These are phyloP conservation scores for Gonium pectorale DNA, from an alignment of 139 green algal genomes.

Conservation along the genomic window DNA sequence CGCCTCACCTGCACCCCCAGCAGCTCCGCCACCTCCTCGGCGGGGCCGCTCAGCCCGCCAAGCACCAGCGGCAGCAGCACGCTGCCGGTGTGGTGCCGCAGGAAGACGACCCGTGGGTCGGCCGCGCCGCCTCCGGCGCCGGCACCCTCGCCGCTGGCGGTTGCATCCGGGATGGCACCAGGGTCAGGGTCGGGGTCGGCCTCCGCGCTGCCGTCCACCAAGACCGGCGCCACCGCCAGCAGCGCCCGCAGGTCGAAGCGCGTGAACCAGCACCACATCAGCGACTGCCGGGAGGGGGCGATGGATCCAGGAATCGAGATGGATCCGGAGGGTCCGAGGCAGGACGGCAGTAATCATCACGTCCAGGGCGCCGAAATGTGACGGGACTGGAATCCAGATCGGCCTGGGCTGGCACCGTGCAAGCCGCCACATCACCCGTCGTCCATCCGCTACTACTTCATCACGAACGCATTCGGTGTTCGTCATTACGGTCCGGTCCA, in stretches of 20 bases:
- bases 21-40: not conserved
- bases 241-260: slow-evolving; percentile 1
- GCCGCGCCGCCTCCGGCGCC: not conserved
- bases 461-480: no score
- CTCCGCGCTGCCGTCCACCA: not conserved
- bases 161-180: not conserved
- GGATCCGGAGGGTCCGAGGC: not conserved
- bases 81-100: not conserved
- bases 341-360: not conserved
- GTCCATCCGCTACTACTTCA: no score
- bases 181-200: not conserved
- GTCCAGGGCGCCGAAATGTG: not conserved
- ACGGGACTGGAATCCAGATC: no score
- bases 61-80: slow-evolving; percentile 35
- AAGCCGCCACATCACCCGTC: no score
- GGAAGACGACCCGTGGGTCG: slow-evolving; percentile 11
- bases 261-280: slow-evolving; percentile 25
- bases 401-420: no score
- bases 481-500: no score
- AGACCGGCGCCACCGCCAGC: slow-evolving; percentile 9
- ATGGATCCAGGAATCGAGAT: no score
- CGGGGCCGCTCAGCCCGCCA: not conserved
- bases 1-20: slow-evolving; percentile 13
- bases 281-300: not conserved
- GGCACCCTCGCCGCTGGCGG: not conserved